Evolutionary conservation across 2,329 filamentous ascomycete genomes (phyloP).

Genomic region (Macrophomina phaseolina): DNA sequence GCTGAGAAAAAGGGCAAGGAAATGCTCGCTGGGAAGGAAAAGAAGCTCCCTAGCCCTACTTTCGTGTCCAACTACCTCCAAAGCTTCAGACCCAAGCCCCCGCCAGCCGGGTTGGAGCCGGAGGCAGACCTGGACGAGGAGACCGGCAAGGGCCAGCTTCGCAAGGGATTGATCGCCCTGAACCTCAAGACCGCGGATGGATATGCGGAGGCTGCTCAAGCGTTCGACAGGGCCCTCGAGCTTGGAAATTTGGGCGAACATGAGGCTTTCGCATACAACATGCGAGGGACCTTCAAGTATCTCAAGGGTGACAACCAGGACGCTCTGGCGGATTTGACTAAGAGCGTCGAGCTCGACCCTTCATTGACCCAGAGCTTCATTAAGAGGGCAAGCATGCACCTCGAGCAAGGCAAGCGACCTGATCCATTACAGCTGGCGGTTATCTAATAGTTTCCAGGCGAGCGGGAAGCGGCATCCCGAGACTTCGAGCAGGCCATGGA

Average conservation of each 20-base stretch:
- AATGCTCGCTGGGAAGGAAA: conserved; percentile 79
- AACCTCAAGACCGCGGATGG: conserved; percentile 86
- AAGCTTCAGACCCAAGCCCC: conserved; percentile 86
- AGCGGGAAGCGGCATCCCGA: conserved; percentile 82
- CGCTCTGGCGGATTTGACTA: conserved; percentile 84
- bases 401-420: conserved; percentile 76
- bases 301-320: conserved; percentile 85
- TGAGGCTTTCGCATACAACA: conserved; percentile 93
- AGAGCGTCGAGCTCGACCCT: conserved; percentile 89
- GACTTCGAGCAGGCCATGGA: conserved; percentile 87
- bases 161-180: conserved; percentile 80
- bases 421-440: not conserved
- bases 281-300: conserved; percentile 95
- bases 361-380: conserved; percentile 95
- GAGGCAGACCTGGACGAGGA: conserved; percentile 76
- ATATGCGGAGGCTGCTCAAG: conserved; percentile 84
- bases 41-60: conserved; percentile 91
- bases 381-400: conserved; percentile 97
- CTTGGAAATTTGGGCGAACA: conserved; percentile 78
- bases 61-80: conserved; percentile 99
- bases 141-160: conserved; percentile 83
- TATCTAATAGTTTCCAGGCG: conserved; percentile 56
- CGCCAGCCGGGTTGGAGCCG: conserved; percentile 83
- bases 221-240: conserved; percentile 88
- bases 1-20: conserved; percentile 92